Percentiles rank a stretch among this genome's conserved stretches.
phyloP scores from a whole-genome alignment of 176 grass and related monocot species.

The Canna indica region DNA sequence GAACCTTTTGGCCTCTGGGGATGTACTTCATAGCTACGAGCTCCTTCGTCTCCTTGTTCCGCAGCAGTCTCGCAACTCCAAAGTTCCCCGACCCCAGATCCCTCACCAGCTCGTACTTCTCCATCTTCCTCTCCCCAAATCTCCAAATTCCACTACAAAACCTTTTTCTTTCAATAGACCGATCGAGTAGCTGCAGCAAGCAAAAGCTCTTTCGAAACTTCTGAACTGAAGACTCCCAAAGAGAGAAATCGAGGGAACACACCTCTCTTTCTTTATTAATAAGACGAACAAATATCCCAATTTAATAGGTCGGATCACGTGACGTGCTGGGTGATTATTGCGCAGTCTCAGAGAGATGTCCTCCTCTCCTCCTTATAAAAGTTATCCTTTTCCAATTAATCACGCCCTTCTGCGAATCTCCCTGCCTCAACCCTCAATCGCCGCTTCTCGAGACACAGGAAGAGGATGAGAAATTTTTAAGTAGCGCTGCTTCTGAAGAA shows the following conservation, averaged over 20 bases:
- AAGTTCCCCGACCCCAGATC: constrained; percentile 93
- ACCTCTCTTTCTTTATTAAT: not conserved
- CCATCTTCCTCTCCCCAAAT: constrained; percentile 27
- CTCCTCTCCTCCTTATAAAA: not conserved
- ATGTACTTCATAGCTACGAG: constrained; percentile 95
- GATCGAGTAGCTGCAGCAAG: not conserved
- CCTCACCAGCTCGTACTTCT: constrained; percentile 83
- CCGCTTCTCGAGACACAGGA: not conserved
- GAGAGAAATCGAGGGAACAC: not conserved
- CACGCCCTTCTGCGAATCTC: not conserved
- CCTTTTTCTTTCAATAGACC: not conserved
- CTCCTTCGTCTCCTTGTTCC: constrained; percentile 82
- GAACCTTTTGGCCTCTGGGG: constrained; percentile 74
- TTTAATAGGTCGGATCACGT: not conserved
- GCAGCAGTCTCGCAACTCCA: constrained; percentile 84
- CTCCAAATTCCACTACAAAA: not conserved
- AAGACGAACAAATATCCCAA: not conserved
- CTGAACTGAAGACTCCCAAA: not conserved
- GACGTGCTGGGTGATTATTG: not conserved
- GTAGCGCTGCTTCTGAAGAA: too few relatives aligned
- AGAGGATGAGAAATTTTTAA: not conserved
- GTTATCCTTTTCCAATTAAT: too few relatives aligned
- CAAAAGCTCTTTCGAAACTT: constrained; percentile 1
- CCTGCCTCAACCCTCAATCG: constrained; percentile 2
- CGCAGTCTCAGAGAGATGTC: not conserved